Evolutionary conservation across 768 basidiomycete species (phyloP).

Genomic region (Phylloporus rhodoxanthus): DNA sequence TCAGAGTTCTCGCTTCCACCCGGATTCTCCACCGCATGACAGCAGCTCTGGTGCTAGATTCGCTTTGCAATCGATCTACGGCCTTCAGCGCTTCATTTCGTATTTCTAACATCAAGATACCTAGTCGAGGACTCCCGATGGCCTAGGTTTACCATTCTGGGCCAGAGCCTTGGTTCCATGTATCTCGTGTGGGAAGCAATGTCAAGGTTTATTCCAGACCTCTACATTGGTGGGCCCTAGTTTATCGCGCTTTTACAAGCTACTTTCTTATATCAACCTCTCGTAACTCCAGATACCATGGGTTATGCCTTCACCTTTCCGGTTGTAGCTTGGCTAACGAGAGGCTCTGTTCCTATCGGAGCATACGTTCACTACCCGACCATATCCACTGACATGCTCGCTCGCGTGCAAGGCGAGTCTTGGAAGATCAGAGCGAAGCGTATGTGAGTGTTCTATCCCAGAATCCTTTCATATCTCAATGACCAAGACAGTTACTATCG

Average conservation of each 20-base stretch:
- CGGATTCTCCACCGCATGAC: background rate
- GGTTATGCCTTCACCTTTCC: conserved; percentile 95
- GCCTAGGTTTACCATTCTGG: conserved; percentile 86
- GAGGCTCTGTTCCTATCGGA: conserved; percentile 62
- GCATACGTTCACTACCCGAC: conserved; percentile 97
- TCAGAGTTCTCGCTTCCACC: conserved; percentile 23
- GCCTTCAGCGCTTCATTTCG: conserved; percentile 64
- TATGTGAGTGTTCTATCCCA: conserved; percentile 14
- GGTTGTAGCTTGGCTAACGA: conserved; percentile 52
- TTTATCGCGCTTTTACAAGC: background rate
- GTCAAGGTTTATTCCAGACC: conserved; percentile 71
- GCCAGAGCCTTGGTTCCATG: conserved; percentile 87
- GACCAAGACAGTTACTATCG: conserved; percentile 68
- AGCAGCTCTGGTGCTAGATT: conserved; percentile 38
- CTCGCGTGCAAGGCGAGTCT: conserved; percentile 48
- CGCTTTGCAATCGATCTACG: conserved; percentile 77
- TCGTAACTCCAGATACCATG: conserved; percentile 73
- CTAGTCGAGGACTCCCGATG: conserved; percentile 79
- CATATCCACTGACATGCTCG: conserved; percentile 91
- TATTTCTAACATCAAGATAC: conserved; percentile 66
- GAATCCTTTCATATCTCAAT: background rate
- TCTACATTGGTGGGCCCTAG: conserved; percentile 70
- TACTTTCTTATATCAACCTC: background rate
- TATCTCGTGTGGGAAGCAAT: conserved; percentile 81
- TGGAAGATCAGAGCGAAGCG: conserved; percentile 24